Base-by-base conservation (phyloP, 768 basidiomycete species). In the Harrya chromipes region DNA sequence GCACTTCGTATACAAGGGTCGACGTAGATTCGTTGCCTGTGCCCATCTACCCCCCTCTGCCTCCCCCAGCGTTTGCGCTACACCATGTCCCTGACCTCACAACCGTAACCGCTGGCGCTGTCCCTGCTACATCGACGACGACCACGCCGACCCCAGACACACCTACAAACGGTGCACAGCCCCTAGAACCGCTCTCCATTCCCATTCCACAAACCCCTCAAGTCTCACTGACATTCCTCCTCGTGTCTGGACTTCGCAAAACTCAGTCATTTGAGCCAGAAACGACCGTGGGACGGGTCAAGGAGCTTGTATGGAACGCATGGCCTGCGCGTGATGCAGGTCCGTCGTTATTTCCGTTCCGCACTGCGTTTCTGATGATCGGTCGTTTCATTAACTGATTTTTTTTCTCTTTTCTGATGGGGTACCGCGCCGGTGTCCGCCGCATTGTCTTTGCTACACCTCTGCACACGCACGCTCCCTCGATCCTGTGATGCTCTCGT, bases 231-330 rank as follows among this genome's bases (percentile, higher is more conserved):
- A 87, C 85, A 0, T 89, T 91, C 65, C 72, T 91, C 38, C 74
- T 89, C 43, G 78, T 89, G 23, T 82, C 85, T 0, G 87, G 88
- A 0, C 70, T 75, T 36, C 72, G 87, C 53, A 74, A 83, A 54
- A 80, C 82, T 0, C 87, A 90, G 79, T 70, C 77, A 0, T 91
- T 91, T 56, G 85, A 87, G 24, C 86, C 87, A 12, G 80, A 81
- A 56, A 85, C 79, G 19, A 85, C 86, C 0, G 72, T 90, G 27
- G 86, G 85, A 16, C 74, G 89, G 57, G 84, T 89, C 24, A 90
- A 90, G 68, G 89, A 91, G 70, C 77, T 91, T 40, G 80, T 84
- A 33, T 90, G 89, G 88, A 87, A 84, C 69, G 78, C 81, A 29
- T 91, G 89, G 88, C 86, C 86, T 24, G 70, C 46, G 43, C 60